Base-by-base conservation (phyloP, 2,329 filamentous ascomycete species). In the Zalaria obscura region DNA sequence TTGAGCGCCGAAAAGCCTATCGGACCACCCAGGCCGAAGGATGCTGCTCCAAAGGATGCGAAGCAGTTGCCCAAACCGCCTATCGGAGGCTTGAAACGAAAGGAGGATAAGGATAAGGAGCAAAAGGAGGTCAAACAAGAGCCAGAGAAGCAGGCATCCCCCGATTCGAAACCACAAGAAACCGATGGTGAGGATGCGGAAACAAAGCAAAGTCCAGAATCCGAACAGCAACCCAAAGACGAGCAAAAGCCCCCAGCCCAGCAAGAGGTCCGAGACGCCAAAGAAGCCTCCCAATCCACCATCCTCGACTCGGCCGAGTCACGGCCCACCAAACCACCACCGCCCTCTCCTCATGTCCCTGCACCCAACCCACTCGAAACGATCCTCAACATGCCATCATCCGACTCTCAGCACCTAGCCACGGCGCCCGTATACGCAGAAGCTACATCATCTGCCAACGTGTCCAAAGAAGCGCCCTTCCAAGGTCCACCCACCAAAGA, bases 401-500 rank as follows among this genome's bases (percentile, higher is more conserved):
- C 29, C 36, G 43, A 43, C 36, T 40, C 39, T n/a, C 29, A 38
- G 34, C 37, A 40, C 29, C 10, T 36, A 10, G 38, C 45, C 4
- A 35, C 36, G 4, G 27, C 39, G 34, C 37, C 27, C 9, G 32
- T 27, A 39, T 33, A 18, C 33, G 10, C 35, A 8, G 35, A 36
- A 33, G 31, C 31, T 3, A n/a, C 8, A 33, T n/a, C 31, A 2
- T 8, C 31, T 2, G 31, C 31, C 31, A n/a, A 33, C 31, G 31
- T 18, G 18, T 18, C 18, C 6, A 52, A 60, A 40, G 56, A 60
- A 40, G 44, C 18, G 18, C 18, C 2, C 52, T 65, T 25, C 60
- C 64, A 39, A 71, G 72, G 50, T 71, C 75, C 25, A 80, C 80
- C 4, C 78, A 18, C 18, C 18, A 18, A 18, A 18, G 18, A 18